Conservation (phyloP, 2,329 filamentous ascomycete genomes). For the Cladosporium sp. region DNA sequence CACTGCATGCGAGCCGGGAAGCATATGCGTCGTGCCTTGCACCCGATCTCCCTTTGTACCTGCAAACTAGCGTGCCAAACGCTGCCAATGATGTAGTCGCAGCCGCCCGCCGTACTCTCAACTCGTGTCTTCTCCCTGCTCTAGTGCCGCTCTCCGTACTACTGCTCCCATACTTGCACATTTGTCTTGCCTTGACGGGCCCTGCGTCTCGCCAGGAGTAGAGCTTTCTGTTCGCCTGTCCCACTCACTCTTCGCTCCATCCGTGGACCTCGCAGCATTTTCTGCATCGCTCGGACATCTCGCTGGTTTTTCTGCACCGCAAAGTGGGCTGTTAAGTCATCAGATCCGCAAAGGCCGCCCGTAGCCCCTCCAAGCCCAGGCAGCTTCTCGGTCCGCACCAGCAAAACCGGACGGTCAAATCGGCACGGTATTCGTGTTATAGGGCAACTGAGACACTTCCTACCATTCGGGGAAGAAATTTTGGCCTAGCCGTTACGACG, state of each 20-base stretch:
- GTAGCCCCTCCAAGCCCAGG: conserved; percentile 10
- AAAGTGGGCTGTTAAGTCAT: conserved; percentile 12
- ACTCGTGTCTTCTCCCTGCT: conserved; percentile 9
- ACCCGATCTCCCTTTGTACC: conserved; percentile 7
- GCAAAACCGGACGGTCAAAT: neutral
- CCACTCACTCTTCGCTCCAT: neutral
- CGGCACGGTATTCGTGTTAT: conserved; percentile 11
- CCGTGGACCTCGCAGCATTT: neutral
- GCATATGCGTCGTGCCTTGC: conserved; percentile 11
- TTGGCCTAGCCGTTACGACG: conserved; percentile 8
- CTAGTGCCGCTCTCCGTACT: conserved; percentile 1
- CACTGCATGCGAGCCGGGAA: conserved; percentile 13
- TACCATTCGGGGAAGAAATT: conserved; percentile 2
- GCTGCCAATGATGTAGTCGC: conserved; percentile 10
- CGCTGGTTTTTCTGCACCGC: neutral
- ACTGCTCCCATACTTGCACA: conserved; percentile 6
- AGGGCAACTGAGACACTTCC: conserved; percentile 12
- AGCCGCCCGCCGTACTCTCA: neutral
- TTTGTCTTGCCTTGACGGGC: conserved; percentile 13
- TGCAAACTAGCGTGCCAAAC: conserved; percentile 13
- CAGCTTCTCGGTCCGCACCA: conserved; percentile 13
- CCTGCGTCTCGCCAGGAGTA: conserved; percentile 10
- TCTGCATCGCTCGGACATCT: conserved; percentile 3
- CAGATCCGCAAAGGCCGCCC: conserved; percentile 12
- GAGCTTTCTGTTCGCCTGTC: conserved; percentile 2